These are phyloP conservation scores for Vachellia pachyceras DNA, from an alignment of 306 rosid species.

Conservation along the genomic window DNA sequence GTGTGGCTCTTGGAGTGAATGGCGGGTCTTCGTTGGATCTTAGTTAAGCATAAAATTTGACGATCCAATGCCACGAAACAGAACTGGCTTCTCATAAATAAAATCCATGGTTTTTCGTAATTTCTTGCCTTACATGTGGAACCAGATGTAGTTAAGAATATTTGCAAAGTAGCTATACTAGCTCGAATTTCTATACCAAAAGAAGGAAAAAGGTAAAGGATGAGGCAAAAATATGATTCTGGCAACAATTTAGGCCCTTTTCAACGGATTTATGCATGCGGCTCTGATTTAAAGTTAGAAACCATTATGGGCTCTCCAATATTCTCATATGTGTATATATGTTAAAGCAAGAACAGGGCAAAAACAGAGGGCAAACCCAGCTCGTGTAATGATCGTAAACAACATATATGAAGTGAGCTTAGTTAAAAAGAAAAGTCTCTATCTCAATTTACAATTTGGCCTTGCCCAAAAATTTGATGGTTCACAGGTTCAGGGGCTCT, in stretches of 20 bases:
- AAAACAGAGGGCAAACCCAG: neutral
- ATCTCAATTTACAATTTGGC: neutral
- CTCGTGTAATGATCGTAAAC: neutral
- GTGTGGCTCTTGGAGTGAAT: neutral
- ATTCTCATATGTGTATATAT: neutral
- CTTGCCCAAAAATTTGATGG: neutral
- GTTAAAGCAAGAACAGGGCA: neutral
- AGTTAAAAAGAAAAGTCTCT: neutral
- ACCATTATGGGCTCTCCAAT: neutral
- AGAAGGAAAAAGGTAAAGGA: conserved; percentile 3
- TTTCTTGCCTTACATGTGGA: neutral
- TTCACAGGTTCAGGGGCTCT: neutral
- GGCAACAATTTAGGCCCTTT: neutral
- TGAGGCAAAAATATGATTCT: neutral
- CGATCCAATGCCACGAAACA: neutral
- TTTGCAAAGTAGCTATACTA: neutral
- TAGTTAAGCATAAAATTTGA: neutral
- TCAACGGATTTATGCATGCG: neutral
- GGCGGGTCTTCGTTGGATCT: neutral
- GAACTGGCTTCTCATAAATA: neutral
- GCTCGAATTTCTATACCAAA: neutral
- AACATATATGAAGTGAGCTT: neutral
- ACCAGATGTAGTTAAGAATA: neutral
- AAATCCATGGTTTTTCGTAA: neutral
- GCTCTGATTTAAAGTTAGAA: neutral